phyloP scores from a whole-genome alignment of 768 basidiomycete genomes.

The Fomitopsis pulvina region DNA sequence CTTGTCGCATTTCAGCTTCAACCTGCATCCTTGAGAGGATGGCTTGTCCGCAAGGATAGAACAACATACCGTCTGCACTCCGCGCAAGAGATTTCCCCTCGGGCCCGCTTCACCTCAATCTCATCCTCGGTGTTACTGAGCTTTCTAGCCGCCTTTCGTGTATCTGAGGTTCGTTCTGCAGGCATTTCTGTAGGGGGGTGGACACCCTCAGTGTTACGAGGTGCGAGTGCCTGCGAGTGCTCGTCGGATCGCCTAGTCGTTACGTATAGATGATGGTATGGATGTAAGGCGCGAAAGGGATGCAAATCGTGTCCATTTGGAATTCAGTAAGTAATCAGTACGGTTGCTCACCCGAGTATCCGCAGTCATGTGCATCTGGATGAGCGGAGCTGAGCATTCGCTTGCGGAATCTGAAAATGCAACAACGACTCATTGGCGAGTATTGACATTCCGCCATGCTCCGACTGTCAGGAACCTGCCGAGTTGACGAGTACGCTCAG shows the following conservation, averaged over 20 bases:
- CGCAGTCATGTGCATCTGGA: not conserved
- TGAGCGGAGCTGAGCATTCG: not conserved
- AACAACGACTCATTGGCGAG: not conserved
- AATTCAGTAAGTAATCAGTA: not conserved
- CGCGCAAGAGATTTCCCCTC: slow-evolving; percentile 75
- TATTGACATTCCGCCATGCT: not conserved
- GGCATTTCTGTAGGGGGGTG: slow-evolving; percentile 13
- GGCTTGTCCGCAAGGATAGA: not conserved
- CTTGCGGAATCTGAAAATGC: not conserved
- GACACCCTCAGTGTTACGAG: not conserved
- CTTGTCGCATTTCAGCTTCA: slow-evolving; percentile 84
- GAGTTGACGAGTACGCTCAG: not conserved
- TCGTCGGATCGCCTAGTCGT: not conserved
- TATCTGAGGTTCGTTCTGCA: slow-evolving; percentile 11
- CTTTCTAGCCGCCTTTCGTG: slow-evolving; percentile 18
- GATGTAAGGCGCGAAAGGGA: not conserved
- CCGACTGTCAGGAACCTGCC: not conserved
- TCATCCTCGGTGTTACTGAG: slow-evolving; percentile 30
- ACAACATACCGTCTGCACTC: slow-evolving; percentile 57
- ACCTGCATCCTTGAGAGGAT: slow-evolving; percentile 26
- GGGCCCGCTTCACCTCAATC: slow-evolving; percentile 64
- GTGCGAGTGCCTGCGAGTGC: not conserved
- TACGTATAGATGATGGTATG: not conserved
- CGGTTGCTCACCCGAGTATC: not conserved
- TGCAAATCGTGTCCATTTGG: not conserved